These are phyloP conservation scores for Acaromyces ingoldii DNA, from an alignment of 1,284 basidiomycete genomes.

Conservation along the genomic window DNA sequence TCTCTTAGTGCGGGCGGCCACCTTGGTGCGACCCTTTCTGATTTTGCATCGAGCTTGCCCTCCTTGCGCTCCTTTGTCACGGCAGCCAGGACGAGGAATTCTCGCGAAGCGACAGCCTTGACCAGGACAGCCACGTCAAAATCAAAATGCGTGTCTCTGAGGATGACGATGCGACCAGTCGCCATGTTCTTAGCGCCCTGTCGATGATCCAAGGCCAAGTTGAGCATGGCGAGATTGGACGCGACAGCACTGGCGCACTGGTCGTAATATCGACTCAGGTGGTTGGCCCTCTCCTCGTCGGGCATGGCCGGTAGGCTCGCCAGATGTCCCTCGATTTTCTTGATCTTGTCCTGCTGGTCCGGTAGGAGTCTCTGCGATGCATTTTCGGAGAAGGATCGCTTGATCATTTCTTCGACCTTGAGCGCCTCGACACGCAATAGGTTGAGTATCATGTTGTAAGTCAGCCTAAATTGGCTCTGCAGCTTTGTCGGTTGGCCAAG, in stretches of 20 bases:
- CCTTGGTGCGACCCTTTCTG: conserved; percentile 59
- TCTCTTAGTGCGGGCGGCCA: conserved; percentile 30
- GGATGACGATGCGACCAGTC: conserved; percentile 73
- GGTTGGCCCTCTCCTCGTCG: conserved; percentile 57
- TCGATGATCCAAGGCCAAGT: conserved; percentile 62
- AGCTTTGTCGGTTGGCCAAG: conserved; percentile 85
- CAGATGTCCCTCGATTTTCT: conserved; percentile 65
- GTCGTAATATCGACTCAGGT: conserved; percentile 76
- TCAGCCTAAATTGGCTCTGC: conserved; percentile 93
- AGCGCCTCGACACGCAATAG: conserved; percentile 91
- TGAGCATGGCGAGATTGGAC: conserved; percentile 64
- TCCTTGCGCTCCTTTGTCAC: conserved; percentile 58
- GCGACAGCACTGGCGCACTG: conserved; percentile 65
- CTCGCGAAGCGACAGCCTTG: conserved; percentile 60
- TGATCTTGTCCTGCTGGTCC: conserved; percentile 81
- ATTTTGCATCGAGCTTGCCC: conserved; percentile 38
- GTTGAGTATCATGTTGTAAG: conserved; percentile 99
- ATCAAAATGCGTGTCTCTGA: conserved; percentile 76
- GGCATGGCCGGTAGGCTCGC: conserved; percentile 63
- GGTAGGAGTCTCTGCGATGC: conserved; percentile 85
- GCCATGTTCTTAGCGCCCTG: conserved; percentile 67
- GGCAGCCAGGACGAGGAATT: conserved; percentile 71
- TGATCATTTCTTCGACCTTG: conserved; percentile 99
- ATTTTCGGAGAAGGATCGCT: conserved; percentile 97
- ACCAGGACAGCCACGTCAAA: conserved; percentile 72